Evolutionary conservation across 1,284 basidiomycete genomes (phyloP).

Genomic region (Moesziomyces aphidis): DNA sequence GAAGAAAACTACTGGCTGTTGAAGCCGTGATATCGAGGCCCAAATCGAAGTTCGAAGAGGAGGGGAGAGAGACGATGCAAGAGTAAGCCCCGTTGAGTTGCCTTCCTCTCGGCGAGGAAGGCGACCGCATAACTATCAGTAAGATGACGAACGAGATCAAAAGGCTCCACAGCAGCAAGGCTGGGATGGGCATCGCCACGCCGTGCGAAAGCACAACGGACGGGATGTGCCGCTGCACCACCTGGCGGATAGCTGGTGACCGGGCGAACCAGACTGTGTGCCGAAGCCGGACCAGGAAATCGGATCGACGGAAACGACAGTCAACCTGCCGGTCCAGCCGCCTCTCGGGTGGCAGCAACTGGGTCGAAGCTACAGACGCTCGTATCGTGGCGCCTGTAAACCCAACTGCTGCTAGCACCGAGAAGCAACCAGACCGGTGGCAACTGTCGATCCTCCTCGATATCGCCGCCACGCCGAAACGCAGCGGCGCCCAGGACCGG

Average conservation of each 20-base stretch:
- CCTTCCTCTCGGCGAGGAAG: slow-evolving; percentile 12
- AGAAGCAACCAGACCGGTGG: slow-evolving; percentile 1
- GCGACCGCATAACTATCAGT: slow-evolving; percentile 59
- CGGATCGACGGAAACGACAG: neutral
- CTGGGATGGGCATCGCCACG: slow-evolving; percentile 1
- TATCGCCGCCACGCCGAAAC: slow-evolving; percentile 1
- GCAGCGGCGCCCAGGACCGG: slow-evolving; percentile 7
- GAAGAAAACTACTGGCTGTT: slow-evolving; percentile 35
- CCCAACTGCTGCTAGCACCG: slow-evolving; percentile 7
- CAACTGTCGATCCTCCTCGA: neutral
- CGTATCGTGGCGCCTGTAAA: slow-evolving; percentile 30
- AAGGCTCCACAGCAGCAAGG: neutral
- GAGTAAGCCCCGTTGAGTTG: slow-evolving; percentile 60
- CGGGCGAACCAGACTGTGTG: neutral
- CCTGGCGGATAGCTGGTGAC: neutral
- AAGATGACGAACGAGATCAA: slow-evolving; percentile 49
- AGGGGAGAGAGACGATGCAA: slow-evolving; percentile 49
- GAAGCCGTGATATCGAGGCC: slow-evolving; percentile 18
- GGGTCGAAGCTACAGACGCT: slow-evolving; percentile 10
- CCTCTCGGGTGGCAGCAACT: neutral
- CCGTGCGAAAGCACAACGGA: neutral
- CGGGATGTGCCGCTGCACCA: slow-evolving; percentile 18
- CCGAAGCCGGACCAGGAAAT: slow-evolving; percentile 13
- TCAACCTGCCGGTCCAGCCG: neutral
- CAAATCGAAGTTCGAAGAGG: neutral